These are phyloP conservation scores for Entomortierella beljakovae DNA, from an alignment of 192 early-diverging fungal species.

Conservation along the genomic window DNA sequence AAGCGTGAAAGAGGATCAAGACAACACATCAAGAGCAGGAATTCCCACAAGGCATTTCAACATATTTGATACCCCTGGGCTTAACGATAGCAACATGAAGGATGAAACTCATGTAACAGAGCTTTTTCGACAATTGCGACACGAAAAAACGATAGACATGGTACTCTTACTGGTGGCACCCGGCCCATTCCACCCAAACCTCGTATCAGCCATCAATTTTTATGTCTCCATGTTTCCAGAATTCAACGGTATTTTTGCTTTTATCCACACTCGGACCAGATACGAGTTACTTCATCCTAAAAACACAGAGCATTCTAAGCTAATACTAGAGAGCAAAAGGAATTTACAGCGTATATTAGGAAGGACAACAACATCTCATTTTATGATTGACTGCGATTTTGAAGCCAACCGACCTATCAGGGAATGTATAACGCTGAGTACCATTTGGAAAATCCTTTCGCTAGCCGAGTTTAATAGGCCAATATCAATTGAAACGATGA, in stretches of 20 bases:
- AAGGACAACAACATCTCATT: background rate
- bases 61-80: constrained; percentile 21
- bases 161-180: constrained; percentile 6
- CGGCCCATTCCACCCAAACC: constrained; percentile 4
- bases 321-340: background rate
- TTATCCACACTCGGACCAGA: constrained; percentile 16
- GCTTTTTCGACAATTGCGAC: constrained; percentile 1
- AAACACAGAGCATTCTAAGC: background rate
- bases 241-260: constrained; percentile 23
- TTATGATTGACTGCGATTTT: constrained; percentile 23
- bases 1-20: no score
- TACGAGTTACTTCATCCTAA: constrained; percentile 5
- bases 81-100: constrained; percentile 16
- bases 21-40: no score
- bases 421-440: constrained; percentile 11
- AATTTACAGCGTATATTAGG: background rate
- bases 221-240: constrained; percentile 23
- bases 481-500: background rate
- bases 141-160: background rate
- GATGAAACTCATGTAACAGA: constrained; percentile 14
- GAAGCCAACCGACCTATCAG: constrained; percentile 2
- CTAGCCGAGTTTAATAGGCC: background rate
- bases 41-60: background rate
- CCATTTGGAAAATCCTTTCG: constrained; percentile 4
- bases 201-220: background rate